phyloP scores from a whole-genome alignment of 306 rosid species.

The barrel medic (Medicago truncatula) region MtrunA17r5.0-ANR NC_053046.1:34454001-34454500 shows the following conservation, averaged over 20 bases:
- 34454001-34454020: not conserved
- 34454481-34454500: slow-evolving; percentile 76
- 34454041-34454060: not conserved
- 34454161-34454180: not conserved
- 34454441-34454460: slow-evolving; percentile 28
- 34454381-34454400: not conserved
- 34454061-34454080: too few species aligned
- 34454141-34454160: slow-evolving; percentile 5
- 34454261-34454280: not conserved
- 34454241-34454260: slow-evolving; percentile 3
- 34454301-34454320: not conserved
- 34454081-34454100: slow-evolving; percentile 1
- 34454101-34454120: too few species aligned
- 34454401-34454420: slow-evolving; percentile 9
- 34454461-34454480: slow-evolving; percentile 32
- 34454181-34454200: not conserved
- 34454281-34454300: slow-evolving; percentile 1
- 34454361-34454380: slow-evolving; percentile 1
- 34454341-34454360: slow-evolving; percentile 14
- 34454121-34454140: slow-evolving; percentile 6
- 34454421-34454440: slow-evolving; percentile 23
- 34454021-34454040: too few species aligned
- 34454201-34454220: not conserved
- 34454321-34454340: slow-evolving; percentile 12
- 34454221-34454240: slow-evolving; percentile 1